Base-by-base conservation (phyloP, 208 protist species). In the Wallacemonas rigidus region DNA sequence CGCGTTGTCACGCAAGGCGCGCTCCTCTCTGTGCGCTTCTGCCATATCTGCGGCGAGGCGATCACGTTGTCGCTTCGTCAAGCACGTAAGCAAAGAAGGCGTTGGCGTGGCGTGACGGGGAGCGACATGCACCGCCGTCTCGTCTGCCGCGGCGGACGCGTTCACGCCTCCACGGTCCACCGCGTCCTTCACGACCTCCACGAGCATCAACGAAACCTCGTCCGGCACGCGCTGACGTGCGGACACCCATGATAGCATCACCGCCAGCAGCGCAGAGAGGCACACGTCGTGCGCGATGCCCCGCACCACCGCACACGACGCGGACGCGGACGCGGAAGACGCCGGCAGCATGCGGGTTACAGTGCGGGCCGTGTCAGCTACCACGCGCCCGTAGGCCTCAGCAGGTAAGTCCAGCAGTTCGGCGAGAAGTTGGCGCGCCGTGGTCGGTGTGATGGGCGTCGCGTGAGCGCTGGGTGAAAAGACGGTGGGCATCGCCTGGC, bases 161-260 rank as follows among this genome's bases (percentile, higher is more conserved):
- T 50, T 6, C 45, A 50, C 8, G 6, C 8, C 8, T 14, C 45
- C 45, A 12, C 45, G 45, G 8, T 14, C 8, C 8, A 12, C 45
- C 6, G 71, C 44, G 26, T 69, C 72, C 53, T 85, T 90, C 67
- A 86, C 72, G 54, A 74, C 77, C 41, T 89, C 88, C 44, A 93
- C 73, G 4, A 93, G 48, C n/a, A 83, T 55, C 26, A 90, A 74
- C 11, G 88, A 88, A 8, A 69, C 79, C 11, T 54, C 69, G 47
- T 69, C 71, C 0, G 88, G 85, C 45, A 93, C 77, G 1, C 51
- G 71, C 48, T 51, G 36, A 44, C 45, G 61, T 39, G 38, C 74
- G 45, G 5, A 51, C 4, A 44, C 74, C 47, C 82, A 73, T 9
- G 53, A 64, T 40, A 69, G 44, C 15, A 75, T 12, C 51, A 75